Evolutionary conservation across 768 basidiomycete genomes (phyloP).

Genomic region (Rossbeevera mucosa): DNA sequence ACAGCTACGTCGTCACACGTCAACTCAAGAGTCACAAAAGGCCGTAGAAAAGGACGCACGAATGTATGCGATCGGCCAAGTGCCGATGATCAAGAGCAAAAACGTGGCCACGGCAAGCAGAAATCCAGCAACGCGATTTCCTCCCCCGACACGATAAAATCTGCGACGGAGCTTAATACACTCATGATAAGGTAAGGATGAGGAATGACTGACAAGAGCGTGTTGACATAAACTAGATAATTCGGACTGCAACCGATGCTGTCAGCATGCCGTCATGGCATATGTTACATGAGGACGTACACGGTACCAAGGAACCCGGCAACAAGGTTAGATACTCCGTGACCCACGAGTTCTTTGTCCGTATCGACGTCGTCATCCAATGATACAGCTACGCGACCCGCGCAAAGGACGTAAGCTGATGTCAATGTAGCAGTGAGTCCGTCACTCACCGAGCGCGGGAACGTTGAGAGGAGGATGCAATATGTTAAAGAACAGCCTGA

Average conservation of each 20-base stretch:
- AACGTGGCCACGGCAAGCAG: slow-evolving; percentile 75
- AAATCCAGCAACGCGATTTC: slow-evolving; percentile 77
- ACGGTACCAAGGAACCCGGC: slow-evolving; percentile 80
- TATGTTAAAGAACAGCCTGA: slow-evolving; percentile 77
- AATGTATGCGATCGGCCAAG: slow-evolving; percentile 86
- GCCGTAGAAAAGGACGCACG: slow-evolving; percentile 47
- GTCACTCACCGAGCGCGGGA: slow-evolving; percentile 68
- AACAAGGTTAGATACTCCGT: slow-evolving; percentile 86
- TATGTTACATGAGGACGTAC: slow-evolving; percentile 36
- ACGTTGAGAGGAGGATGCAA: slow-evolving; percentile 85
- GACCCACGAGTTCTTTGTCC: slow-evolving; percentile 86
- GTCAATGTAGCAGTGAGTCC: background rate
- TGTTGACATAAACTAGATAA: slow-evolving; percentile 86
- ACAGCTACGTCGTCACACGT: slow-evolving; percentile 51
- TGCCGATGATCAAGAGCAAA: slow-evolving; percentile 73
- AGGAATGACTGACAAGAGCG: slow-evolving; percentile 53
- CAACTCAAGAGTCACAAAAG: background rate
- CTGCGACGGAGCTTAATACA: slow-evolving; percentile 25
- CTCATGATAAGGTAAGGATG: background rate
- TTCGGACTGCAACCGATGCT: slow-evolving; percentile 52
- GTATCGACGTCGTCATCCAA: slow-evolving; percentile 87
- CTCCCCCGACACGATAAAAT: slow-evolving; percentile 93
- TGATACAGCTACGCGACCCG: slow-evolving; percentile 62
- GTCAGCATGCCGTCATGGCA: slow-evolving; percentile 1
- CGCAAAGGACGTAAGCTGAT: background rate